Percentiles rank a stretch among this genome's conserved stretches.
Conservation (phyloP, 139 green algal species). For the Mychonastes homosphaera region DNA sequence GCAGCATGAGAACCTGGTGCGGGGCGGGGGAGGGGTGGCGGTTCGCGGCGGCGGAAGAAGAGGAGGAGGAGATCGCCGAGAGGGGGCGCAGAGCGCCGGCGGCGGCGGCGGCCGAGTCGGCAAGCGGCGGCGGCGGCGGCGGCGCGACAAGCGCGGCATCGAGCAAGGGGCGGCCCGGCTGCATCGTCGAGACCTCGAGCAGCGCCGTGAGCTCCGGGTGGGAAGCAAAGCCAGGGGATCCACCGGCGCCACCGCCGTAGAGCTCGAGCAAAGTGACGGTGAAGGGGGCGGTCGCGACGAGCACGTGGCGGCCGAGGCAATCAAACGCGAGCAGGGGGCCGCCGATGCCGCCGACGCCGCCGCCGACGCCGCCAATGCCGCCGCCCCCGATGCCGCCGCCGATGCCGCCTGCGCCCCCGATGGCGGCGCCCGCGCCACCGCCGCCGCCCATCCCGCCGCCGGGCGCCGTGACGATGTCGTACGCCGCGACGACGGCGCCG, state of each 20-base stretch:
- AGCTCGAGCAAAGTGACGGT: slow-evolving; percentile 70
- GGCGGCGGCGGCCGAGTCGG: not conserved
- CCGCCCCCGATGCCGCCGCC: not conserved
- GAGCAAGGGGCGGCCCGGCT: slow-evolving; percentile 39
- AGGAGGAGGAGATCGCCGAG: too few species aligned
- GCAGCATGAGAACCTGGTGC: slow-evolving; percentile 76
- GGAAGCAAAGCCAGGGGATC: not conserved
- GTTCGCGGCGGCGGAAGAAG: not conserved
- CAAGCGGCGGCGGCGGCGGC: not conserved
- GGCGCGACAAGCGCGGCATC: slow-evolving; percentile 30
- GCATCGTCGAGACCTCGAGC: slow-evolving; percentile 74
- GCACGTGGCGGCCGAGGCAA: slow-evolving; percentile 52
- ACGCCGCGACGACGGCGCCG: too few species aligned
- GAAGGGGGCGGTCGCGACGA: slow-evolving; percentile 61
- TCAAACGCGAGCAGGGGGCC: slow-evolving; percentile 68
- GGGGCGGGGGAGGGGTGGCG: not conserved
- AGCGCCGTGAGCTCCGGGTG: slow-evolving; percentile 16
- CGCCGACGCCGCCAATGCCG: not conserved
- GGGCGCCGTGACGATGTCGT: too few species aligned
- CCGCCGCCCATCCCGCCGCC: too few species aligned
- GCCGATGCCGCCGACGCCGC: slow-evolving; percentile 3
- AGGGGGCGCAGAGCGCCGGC: too few species aligned
- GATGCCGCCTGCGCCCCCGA: not conserved
- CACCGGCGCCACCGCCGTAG: slow-evolving; percentile 6
- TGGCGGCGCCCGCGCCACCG: too few species aligned